phyloP scores from a whole-genome alignment of 345 rosid species.

The Populus nigra region DNA sequence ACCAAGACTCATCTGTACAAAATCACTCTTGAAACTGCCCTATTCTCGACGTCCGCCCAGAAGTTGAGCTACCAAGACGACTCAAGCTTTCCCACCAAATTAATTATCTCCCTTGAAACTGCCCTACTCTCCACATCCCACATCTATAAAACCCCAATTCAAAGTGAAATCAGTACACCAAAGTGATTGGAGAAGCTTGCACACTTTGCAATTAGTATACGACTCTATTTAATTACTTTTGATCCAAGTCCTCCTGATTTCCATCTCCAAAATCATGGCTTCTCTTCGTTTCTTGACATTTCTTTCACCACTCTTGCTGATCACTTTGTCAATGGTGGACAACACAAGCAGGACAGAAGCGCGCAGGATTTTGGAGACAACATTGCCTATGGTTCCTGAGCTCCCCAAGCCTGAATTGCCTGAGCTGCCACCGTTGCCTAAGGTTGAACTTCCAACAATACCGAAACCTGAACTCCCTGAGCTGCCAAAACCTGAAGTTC shows the following conservation, averaged over 20 bases:
- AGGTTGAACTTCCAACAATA: neutral
- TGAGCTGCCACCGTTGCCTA: slow-evolving; percentile 1
- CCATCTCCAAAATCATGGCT: neutral
- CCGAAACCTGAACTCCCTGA: neutral
- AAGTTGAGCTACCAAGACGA: neutral
- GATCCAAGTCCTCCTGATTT: neutral
- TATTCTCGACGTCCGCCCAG: neutral
- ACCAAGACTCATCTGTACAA: no score
- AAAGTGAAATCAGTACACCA: neutral
- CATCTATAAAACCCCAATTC: neutral
- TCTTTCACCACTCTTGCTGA: neutral
- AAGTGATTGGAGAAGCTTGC: neutral
- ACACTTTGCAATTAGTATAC: neutral
- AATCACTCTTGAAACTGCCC: no score
- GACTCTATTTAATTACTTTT: neutral
- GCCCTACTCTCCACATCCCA: neutral
- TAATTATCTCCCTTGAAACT: neutral
- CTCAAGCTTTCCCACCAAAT: neutral
- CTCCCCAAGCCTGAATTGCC: slow-evolving; percentile 5
- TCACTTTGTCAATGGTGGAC: neutral
- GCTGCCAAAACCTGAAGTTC: neutral
- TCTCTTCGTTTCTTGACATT: neutral
- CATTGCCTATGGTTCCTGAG: neutral
- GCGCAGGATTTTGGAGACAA: neutral
- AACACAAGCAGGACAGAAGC: neutral